These are phyloP conservation scores for Suillus subaureus DNA, from an alignment of 768 basidiomycete species.

Conservation along the genomic window DNA sequence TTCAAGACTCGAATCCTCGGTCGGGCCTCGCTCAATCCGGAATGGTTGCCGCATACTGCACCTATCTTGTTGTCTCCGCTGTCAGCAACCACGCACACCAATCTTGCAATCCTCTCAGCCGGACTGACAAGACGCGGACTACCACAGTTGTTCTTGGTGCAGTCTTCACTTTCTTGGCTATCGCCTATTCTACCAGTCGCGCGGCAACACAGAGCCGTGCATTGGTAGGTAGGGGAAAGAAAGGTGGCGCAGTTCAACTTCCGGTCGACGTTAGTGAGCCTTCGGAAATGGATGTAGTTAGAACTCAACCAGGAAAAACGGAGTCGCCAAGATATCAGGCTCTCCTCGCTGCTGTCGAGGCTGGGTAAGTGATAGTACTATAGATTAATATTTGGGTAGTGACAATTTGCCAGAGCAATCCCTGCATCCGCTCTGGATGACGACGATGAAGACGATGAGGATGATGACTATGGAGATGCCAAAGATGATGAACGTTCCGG, in stretches of 20 bases:
- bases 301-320: conserved; percentile 78
- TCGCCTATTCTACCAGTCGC: conserved; percentile 94
- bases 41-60: conserved; percentile 98
- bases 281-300: conserved; percentile 77
- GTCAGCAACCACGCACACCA: conserved; percentile 89
- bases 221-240: conserved; percentile 74
- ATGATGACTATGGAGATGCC: conserved; percentile 71
- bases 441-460: conserved; percentile 71
- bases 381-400: conserved; percentile 5
- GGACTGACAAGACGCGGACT: conserved; percentile 68
- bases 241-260: conserved; percentile 64
- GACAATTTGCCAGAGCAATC: conserved; percentile 60
- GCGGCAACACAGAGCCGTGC: conserved; percentile 96
- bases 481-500: conserved; percentile 93
- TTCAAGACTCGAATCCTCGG: conserved; percentile 92
- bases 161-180: conserved; percentile 95
- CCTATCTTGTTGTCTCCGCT: conserved; percentile 92
- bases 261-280: conserved; percentile 55
- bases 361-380: conserved; percentile 60
- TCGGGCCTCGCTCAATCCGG: conserved; percentile 94
- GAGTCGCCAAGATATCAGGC: conserved; percentile 94
- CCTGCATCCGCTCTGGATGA: conserved; percentile 89
- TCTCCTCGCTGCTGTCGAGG: conserved; percentile 91
- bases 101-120: conserved; percentile 87
- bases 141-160: conserved; percentile 91